Evolutionary conservation across 1,139 yeast genomes (phyloP).

Genomic region (Diutina ranongensis): DNA sequence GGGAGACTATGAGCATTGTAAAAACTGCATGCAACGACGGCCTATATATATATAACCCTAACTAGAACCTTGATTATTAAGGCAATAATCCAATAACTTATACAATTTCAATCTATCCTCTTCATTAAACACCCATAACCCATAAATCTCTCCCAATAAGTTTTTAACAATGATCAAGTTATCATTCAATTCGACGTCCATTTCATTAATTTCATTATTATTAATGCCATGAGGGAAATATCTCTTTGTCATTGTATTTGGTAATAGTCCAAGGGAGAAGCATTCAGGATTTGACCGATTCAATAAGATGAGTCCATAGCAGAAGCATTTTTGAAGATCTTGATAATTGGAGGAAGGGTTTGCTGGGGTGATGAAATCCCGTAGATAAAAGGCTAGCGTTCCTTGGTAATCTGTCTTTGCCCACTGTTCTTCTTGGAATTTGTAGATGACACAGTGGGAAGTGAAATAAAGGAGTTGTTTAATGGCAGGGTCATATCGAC

Average conservation of each 20-base stretch:
- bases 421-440: constrained; percentile 60
- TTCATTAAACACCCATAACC: constrained; percentile 80
- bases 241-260: constrained; percentile 38
- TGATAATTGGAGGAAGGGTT: constrained; percentile 19
- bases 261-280: constrained; percentile 68
- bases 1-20: no score
- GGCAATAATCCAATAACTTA: constrained; percentile 47
- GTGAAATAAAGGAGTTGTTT: constrained; percentile 65
- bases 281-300: constrained; percentile 69
- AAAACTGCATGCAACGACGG: no score
- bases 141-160: constrained; percentile 68
- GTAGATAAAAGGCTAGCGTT: constrained; percentile 64
- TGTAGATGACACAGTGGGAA: constrained; percentile 75
- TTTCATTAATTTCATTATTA: constrained; percentile 31
- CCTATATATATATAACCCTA: no score
- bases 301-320: constrained; percentile 69
- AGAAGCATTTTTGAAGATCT: constrained; percentile 42
- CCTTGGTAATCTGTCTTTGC: constrained; percentile 72
- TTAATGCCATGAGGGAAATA: constrained; percentile 30
- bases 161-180: constrained; percentile 73
- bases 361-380: constrained; percentile 33
- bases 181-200: constrained; percentile 72
- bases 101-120: constrained; percentile 56
- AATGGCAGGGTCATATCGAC: constrained; percentile 72
- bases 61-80: constrained; percentile 24